These are phyloP conservation scores for Kokia cookei DNA, from an alignment of 441 rosid genomes.

Conservation along the genomic window DNA sequence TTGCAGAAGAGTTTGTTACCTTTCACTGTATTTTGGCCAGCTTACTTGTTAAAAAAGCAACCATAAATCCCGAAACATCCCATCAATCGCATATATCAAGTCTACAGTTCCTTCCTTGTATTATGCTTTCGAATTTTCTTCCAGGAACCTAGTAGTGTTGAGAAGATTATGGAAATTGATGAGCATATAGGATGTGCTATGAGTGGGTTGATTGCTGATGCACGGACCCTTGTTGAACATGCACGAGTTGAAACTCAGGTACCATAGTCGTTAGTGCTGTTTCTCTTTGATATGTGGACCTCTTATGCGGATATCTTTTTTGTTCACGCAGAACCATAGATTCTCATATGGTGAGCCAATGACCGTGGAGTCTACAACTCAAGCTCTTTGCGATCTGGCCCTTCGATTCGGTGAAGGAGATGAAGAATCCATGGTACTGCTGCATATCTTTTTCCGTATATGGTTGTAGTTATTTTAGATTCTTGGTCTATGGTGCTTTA, in stretches of 20 bases:
- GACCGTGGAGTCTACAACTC: conserved; percentile 96
- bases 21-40: neutral
- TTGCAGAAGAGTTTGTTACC: neutral
- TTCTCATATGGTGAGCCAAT: conserved; percentile 98
- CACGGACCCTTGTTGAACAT: conserved; percentile 98
- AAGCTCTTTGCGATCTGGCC: conserved; percentile 95
- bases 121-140: conserved; percentile 1
- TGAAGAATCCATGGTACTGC: conserved; percentile 90
- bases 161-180: conserved; percentile 97
- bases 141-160: conserved; percentile 98
- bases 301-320: neutral
- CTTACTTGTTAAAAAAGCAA: neutral
- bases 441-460: neutral
- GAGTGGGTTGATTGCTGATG: conserved; percentile 98
- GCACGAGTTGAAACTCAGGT: conserved; percentile 99
- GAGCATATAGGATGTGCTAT: conserved; percentile 97
- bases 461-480: neutral
- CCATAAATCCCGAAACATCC: neutral
- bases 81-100: neutral
- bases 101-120: neutral
- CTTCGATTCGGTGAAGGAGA: conserved; percentile 98
- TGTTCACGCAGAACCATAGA: conserved; percentile 66
- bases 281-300: neutral
- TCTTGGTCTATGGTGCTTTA: neutral
- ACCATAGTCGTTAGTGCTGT: neutral